Evolutionary conservation across 1,139 yeast species (phyloP).

Genomic region (Debaryomyces subglobosus): DNA sequence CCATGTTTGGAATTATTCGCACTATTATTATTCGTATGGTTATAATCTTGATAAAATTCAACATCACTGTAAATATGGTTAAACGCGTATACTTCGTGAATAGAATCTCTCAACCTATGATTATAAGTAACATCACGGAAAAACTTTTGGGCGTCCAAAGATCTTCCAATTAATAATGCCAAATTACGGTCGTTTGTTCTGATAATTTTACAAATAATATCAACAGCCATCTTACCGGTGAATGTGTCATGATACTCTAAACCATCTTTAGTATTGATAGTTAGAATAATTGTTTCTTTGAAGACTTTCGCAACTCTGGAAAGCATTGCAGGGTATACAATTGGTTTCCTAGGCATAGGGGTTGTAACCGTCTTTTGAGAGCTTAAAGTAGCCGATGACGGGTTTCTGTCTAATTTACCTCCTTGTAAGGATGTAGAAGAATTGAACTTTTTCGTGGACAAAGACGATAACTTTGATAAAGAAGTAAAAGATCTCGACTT

Average conservation of each 20-base stretch:
- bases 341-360: conserved; percentile 54
- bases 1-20: conserved; percentile 34
- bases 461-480: conserved; percentile 44
- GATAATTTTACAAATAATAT: conserved; percentile 78
- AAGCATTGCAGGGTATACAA: conserved; percentile 85
- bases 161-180: conserved; percentile 85
- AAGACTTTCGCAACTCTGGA: conserved; percentile 85
- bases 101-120: conserved; percentile 86
- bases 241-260: conserved; percentile 92
- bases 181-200: conserved; percentile 89
- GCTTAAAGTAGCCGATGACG: conserved; percentile 34
- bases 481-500: conserved; percentile 50
- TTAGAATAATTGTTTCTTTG: conserved; percentile 67
- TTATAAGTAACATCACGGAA: conserved; percentile 96
- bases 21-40: conserved; percentile 20
- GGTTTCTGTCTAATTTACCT: conserved; percentile 32
- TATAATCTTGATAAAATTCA: conserved; percentile 39
- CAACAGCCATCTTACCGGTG: conserved; percentile 94
- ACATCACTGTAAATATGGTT: conserved; percentile 56
- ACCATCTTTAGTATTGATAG: conserved; percentile 91
- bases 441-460: conserved; percentile 45
- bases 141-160: conserved; percentile 91
- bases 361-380: conserved; percentile 43
- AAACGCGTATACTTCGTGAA: conserved; percentile 86
- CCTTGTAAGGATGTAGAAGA: conserved; percentile 39